These are phyloP conservation scores for Anaeromyces robustus DNA, from an alignment of 192 early-diverging fungal genomes.

Conservation along the genomic window DNA sequence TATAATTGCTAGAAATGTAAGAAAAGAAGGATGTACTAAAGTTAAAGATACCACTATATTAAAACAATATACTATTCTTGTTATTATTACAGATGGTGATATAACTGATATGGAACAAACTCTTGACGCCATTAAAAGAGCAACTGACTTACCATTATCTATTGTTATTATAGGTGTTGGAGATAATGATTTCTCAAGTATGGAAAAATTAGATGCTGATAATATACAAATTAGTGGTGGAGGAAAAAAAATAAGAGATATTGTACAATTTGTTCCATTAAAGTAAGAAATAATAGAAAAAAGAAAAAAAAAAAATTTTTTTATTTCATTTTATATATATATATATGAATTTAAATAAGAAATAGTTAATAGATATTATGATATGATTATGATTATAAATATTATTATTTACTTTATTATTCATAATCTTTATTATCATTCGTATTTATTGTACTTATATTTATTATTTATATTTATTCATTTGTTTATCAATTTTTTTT, in stretches of 20 bases:
- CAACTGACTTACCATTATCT: not conserved
- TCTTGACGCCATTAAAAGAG: not conserved
- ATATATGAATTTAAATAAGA: too few relatives aligned
- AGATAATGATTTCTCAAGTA: not conserved
- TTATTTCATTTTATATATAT: too few relatives aligned
- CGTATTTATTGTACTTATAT: too few relatives aligned
- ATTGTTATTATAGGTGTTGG: not conserved
- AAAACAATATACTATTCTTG: not conserved
- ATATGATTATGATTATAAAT: too few relatives aligned
- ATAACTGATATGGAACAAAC: not conserved
- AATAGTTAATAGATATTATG: too few relatives aligned
- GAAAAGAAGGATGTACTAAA: not conserved
- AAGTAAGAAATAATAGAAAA: too few relatives aligned
- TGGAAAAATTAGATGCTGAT: not conserved
- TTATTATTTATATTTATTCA: too few relatives aligned
- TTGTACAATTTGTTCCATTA: not conserved
- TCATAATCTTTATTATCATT: too few relatives aligned
- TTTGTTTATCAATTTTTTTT: too few relatives aligned
- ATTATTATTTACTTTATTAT: too few relatives aligned
- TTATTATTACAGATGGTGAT: not conserved
- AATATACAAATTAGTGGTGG: not conserved
- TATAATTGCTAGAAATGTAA: not conserved
- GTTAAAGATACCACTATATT: not conserved
- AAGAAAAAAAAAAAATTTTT: too few relatives aligned
- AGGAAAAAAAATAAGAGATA: not conserved